phyloP scores from a whole-genome alignment of 2,329 filamentous ascomycete species.

The Colletotrichum cuscutae region DNA sequence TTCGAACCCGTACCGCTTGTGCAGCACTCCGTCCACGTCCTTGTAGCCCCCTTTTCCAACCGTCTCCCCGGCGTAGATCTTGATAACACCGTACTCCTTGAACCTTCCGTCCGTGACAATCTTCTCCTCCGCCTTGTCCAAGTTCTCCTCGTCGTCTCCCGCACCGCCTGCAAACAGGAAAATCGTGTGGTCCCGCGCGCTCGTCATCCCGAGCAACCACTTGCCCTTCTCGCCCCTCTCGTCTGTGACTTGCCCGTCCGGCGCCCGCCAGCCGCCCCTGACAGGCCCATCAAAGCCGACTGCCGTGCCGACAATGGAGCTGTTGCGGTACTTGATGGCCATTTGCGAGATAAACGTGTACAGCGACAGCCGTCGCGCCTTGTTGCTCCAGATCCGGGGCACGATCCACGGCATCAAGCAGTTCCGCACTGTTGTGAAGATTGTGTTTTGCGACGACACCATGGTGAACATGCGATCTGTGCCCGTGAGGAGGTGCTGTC shows the following conservation, averaged over 20 bases:
- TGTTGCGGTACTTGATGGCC: conserved; percentile 53
- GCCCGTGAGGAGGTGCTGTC: conserved; percentile 50
- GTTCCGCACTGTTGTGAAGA: conserved; percentile 51
- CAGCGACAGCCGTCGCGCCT: conserved; percentile 35
- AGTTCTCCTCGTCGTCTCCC: conserved; percentile 10
- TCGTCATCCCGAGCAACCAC: conserved; percentile 42
- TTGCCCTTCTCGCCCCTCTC: conserved; percentile 25
- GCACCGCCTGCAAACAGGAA: conserved; percentile 44
- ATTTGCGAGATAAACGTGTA: conserved; percentile 54
- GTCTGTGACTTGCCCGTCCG: conserved; percentile 46
- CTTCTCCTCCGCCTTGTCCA: conserved; percentile 24
- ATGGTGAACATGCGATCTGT: conserved; percentile 54
- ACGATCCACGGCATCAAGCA: conserved; percentile 49
- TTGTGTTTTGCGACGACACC: conserved; percentile 47
- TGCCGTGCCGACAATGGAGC: conserved; percentile 47
- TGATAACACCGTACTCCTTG: conserved; percentile 34
- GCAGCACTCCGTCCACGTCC: conserved; percentile 41
- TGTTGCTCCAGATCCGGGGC: conserved; percentile 44
- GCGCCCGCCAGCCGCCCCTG: conserved; percentile 58
- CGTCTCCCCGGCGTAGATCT: conserved; percentile 28
- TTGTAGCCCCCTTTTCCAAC: conserved; percentile 17
- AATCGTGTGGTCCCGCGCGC: conserved; percentile 41
- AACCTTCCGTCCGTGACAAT: conserved; percentile 20
- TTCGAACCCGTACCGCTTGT: conserved; percentile 43
- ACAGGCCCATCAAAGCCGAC: conserved; percentile 46